Base-by-base conservation (phyloP, 352 stramenopile species). In the Globisporangium cystogenes region DNA sequence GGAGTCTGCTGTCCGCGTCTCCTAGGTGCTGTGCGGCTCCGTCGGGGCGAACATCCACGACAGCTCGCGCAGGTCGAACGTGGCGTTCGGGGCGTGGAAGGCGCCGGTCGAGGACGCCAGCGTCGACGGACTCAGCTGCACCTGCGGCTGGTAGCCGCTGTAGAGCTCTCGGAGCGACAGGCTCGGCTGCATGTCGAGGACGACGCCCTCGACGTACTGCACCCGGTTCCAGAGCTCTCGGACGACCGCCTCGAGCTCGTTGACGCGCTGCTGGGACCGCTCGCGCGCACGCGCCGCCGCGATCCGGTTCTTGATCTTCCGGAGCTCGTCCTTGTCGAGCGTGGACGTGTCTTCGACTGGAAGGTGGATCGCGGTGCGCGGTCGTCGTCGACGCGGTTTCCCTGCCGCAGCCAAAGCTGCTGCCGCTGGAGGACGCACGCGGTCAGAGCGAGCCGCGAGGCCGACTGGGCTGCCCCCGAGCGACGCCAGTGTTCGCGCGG, bases 291-390 rank as follows among this genome's bases (percentile, higher is more conserved):
- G 70, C 21, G 76, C 75, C 7, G 77, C 77, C 0, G 77, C 74
- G 51, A 88, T 74, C 7, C 77, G 77, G 61, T 88, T 88, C 59
- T 88, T 88, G 48, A 82, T 69, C 49, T 80, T 80, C 57, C 76
- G 71, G 31, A 88, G 63, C 53, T 88, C 74, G 27, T 70, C 63
- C 27, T 68, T 67, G 64, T 70, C 69, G 31, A 88, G 53, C 7
- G 35, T 48, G 1, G 52, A 58, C n/a, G 75, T 57, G 52, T 81
- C 64, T 48, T 80, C 68, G 5, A 48, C 23, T 1, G 76, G 64
- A 16, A 77, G 46, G 29, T 75, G 53, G 36, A 86, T 77, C 2
- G 79, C 72, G 27, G 79, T 78, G 23, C 76, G 76, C 15, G 67
- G 65, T 47, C 68, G 66, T 7, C 70, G 65, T 26, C 68, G 68